Conservation (phyloP, 257 asterid species). For the Solanum piurae region DNA sequence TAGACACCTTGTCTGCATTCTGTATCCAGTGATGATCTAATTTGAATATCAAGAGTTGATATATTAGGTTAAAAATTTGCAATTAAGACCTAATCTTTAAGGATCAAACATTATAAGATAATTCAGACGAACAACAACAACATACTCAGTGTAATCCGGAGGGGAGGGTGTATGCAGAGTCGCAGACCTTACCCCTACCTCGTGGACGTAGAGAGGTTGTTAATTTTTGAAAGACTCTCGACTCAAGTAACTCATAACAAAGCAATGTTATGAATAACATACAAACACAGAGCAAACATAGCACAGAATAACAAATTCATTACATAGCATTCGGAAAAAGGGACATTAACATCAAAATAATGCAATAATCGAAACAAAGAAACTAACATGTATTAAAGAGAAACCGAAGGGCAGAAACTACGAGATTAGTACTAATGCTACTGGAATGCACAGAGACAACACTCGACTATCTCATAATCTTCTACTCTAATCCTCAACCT, state of each 20-base stretch:
- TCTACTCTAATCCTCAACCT: not conserved
- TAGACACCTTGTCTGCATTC: slow-evolving; percentile 53
- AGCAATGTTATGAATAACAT: not conserved
- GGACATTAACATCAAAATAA: not conserved
- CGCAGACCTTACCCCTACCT: not conserved
- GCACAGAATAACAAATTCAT: not conserved
- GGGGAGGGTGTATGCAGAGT: not conserved
- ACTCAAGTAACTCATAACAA: not conserved
- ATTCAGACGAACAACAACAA: not conserved
- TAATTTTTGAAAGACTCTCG: not conserved
- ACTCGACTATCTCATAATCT: not conserved
- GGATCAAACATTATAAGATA: not conserved
- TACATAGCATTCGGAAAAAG: not conserved
- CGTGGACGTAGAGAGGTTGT: not conserved
- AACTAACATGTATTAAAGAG: not conserved
- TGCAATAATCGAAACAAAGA: not conserved
- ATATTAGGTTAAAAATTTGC: not conserved
- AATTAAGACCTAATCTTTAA: not conserved
- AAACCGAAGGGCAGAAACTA: not conserved
- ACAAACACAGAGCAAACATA: not conserved
- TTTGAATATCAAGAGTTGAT: not conserved
- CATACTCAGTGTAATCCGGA: not conserved
- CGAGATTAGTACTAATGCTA: not conserved
- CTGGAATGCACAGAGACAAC: not conserved
- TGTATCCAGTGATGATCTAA: slow-evolving; percentile 63